Base-by-base conservation (phyloP, 2,329 filamentous ascomycete species). In the Cadophora sp. region DNA sequence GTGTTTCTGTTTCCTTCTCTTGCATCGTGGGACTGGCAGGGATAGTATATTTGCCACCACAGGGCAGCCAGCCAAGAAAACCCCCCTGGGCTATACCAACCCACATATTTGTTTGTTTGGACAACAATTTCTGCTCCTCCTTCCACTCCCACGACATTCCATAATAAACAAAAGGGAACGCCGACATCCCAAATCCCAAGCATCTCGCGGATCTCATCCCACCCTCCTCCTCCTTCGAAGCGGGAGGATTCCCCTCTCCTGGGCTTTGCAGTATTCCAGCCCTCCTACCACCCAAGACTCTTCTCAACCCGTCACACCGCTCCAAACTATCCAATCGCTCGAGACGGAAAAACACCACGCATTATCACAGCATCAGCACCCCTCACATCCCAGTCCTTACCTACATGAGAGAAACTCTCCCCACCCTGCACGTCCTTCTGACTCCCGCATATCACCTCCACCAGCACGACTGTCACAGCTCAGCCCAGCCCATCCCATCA, bases 81-180 rank as follows among this genome's bases (percentile, higher is more conserved):
- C 13, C 56, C 55, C 62, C 70, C 62, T 62, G 58, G 50, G 27
- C 24, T 51, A 71, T 68, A 66, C 47, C 56, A 50, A 47, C 36
- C 33, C 64, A 33, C 55, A 59, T 69, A 71, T 71, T 67, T 71
- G 66, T 71, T 71, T 70, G 59, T 59, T 59, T 64, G 39, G 62
- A 51, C 30, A 62, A 65, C 60, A 39, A n/a, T 20, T 30, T 30
- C 24, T 24, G 22, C 36, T 30, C 39, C 39, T n/a, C 48, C 56
- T 66, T 41, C 62, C 67, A 62, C 43, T 22, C 48, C 24, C 22
- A 59, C 53, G 53, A 39, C 53, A 41, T 43, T 58, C 47, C 48
- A 27, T 48, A 62, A 27, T 48, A 62, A 51, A 66, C 51, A 62
- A 58, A 53, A 56, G 24, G n/a, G 36, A 62, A 47, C 47, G 45